Percentiles rank a stretch among this genome's conserved stretches.
Conservation (phyloP, 2,329 filamentous ascomycete species). For the Tolypocladium inflatum region DNA sequence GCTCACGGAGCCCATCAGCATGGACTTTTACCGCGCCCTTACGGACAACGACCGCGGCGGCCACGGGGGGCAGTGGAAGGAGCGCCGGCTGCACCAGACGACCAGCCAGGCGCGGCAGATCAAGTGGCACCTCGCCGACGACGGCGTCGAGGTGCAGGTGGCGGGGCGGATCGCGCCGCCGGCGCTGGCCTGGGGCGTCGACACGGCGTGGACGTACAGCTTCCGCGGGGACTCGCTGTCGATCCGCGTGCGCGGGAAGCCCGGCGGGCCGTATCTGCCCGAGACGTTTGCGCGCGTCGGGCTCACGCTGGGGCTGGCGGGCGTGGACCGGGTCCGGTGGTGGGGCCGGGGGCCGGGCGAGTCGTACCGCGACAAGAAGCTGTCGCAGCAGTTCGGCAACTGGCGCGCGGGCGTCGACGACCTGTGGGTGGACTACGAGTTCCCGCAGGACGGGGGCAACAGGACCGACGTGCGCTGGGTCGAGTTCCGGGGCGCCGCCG, state of each 20-base stretch:
- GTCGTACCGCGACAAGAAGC: constrained; percentile 57
- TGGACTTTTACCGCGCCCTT: constrained; percentile 54
- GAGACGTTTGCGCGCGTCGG: constrained; percentile 55
- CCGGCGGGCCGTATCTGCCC: constrained; percentile 38
- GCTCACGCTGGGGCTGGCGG: constrained; percentile 36
- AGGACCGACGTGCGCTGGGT: constrained; percentile 55
- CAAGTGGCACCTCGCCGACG: constrained; percentile 19
- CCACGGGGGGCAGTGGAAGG: constrained; percentile 49
- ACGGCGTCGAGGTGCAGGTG: constrained; percentile 31
- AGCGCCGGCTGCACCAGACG: constrained; percentile 35
- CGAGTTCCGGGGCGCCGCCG: constrained; percentile 28
- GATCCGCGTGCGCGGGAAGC: constrained; percentile 38
- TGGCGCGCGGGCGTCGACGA: constrained; percentile 37
- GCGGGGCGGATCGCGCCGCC: constrained; percentile 50
- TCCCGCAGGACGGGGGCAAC: constrained; percentile 59
- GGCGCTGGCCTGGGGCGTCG: constrained; percentile 50
- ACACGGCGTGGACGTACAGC: constrained; percentile 42
- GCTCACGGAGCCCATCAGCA: constrained; percentile 31
- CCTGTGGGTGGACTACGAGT: constrained; percentile 54
- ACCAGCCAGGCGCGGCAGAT: constrained; percentile 29
- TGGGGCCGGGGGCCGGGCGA: constrained; percentile 60
- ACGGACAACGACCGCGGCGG: constrained; percentile 56
- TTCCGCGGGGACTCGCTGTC: constrained; percentile 39
- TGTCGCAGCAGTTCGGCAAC: constrained; percentile 47
- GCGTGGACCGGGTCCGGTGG: constrained; percentile 40